Conservation (phyloP, 1,284 basidiomycete genomes). For the Rhodotorula sp. region DNA sequence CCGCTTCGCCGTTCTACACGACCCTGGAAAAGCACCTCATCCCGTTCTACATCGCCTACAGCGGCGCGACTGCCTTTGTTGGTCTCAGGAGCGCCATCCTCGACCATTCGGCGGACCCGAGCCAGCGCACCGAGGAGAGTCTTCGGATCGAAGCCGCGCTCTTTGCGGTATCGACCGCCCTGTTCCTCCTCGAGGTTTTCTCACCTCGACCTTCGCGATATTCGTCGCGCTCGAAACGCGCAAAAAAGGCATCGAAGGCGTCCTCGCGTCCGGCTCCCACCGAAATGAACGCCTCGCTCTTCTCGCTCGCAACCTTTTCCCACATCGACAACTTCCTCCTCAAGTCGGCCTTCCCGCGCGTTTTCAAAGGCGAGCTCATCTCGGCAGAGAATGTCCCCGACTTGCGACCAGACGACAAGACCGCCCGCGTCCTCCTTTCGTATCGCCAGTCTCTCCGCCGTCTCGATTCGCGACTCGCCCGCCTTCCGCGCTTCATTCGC, state of each 20-base stretch:
- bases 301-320: conserved; percentile 50
- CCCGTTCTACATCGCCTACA: conserved; percentile 46
- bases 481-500: conserved; percentile 14
- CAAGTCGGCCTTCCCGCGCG: conserved; percentile 22
- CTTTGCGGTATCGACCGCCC: conserved; percentile 44
- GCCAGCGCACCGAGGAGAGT: conserved; percentile 12
- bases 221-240: conserved; percentile 19
- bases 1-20: conserved; percentile 29
- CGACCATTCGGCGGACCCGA: conserved; percentile 41
- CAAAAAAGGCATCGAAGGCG: not conserved
- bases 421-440: conserved; percentile 52
- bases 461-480: conserved; percentile 23
- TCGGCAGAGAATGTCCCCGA: conserved; percentile 53
- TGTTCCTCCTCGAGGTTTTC: conserved; percentile 49
- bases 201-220: conserved; percentile 45
- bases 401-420: conserved; percentile 55
- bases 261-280: conserved; percentile 25
- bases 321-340: conserved; percentile 49
- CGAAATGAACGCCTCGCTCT: conserved; percentile 44
- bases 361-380: not conserved
- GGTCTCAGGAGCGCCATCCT: conserved; percentile 47
- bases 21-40: conserved; percentile 46
- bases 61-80: conserved; percentile 48
- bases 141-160: conserved; percentile 41
- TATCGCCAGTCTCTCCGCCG: conserved; percentile 48